Evolutionary conservation across 2,329 filamentous ascomycete species (phyloP).

Genomic region (Rhinocladiella mackenziei): DNA sequence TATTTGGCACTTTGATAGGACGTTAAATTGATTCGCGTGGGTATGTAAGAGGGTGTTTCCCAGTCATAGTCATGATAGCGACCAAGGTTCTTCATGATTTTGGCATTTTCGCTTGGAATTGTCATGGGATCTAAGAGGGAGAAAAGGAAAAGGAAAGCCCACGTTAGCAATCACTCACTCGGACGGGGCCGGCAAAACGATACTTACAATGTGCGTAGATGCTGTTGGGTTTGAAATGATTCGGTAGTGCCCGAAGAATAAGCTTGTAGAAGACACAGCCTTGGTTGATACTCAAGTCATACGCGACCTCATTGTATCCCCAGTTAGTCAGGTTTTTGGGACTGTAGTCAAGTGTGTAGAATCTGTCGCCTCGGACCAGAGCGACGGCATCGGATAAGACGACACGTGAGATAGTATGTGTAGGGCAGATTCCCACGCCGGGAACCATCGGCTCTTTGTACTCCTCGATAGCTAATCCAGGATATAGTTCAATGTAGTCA

Average conservation of each 20-base stretch:
- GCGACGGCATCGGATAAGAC: constrained; percentile 73
- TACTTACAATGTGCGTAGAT: constrained; percentile 68
- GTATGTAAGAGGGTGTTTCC: constrained; percentile 53
- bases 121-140: constrained; percentile 53
- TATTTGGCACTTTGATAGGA: constrained; percentile 60
- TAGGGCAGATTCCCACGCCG: constrained; percentile 67
- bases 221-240: constrained; percentile 72
- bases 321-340: constrained; percentile 74
- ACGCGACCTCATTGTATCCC: constrained; percentile 72
- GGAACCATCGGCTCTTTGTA: constrained; percentile 69
- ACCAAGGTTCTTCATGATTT: constrained; percentile 64
- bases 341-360: constrained; percentile 63
- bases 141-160: too few species aligned
- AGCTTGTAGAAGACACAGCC: constrained; percentile 84
- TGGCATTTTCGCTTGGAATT: constrained; percentile 66
- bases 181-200: too few species aligned
- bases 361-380: constrained; percentile 72
- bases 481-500: constrained; percentile 76
- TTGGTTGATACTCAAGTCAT: constrained; percentile 70
- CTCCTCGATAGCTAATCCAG: constrained; percentile 71
- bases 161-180: too few species aligned
- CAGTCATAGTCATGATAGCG: constrained; percentile 68
- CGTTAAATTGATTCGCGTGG: constrained; percentile 53
- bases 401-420: constrained; percentile 72
- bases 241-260: constrained; percentile 72